These are phyloP conservation scores for Mikania micrantha DNA, from an alignment of 129 eudicot genomes.

Conservation along the genomic window DNA sequence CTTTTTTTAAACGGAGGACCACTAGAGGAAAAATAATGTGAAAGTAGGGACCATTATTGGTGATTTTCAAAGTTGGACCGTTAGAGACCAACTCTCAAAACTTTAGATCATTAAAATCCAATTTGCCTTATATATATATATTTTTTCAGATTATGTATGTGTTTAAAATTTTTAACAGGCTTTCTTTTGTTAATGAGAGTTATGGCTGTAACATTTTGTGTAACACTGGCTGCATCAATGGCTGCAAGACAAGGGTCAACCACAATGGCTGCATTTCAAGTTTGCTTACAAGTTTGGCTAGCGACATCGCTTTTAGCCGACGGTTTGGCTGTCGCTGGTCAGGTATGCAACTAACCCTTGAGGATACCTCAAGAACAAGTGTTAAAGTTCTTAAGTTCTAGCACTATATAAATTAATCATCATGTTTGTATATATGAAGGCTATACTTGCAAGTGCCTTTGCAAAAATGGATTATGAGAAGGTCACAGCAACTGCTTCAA, in stretches of 20 bases:
- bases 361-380: neutral
- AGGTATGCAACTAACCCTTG: constrained; percentile 30
- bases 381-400: neutral
- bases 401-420: neutral
- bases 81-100: too few species aligned
- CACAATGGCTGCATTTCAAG: constrained; percentile 67
- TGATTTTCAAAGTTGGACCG: too few species aligned
- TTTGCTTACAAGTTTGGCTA: constrained; percentile 67
- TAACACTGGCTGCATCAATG: constrained; percentile 59
- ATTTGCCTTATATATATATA: too few species aligned
- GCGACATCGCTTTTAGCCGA: constrained; percentile 64
- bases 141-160: neutral
- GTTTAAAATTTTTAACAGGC: constrained; percentile 27
- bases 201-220: constrained; percentile 58
- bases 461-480: constrained; percentile 49
- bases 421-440: constrained; percentile 26
- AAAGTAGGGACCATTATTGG: too few species aligned
- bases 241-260: constrained; percentile 68
- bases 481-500: constrained; percentile 56
- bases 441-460: constrained; percentile 75
- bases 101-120: too few species aligned
- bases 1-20: too few species aligned
- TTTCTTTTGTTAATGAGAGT: constrained; percentile 54
- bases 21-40: too few species aligned
- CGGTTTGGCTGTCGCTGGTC: constrained; percentile 68